Evolutionary conservation across 306 rosid species (phyloP).

Genomic region (Crotalaria pallida): DNA sequence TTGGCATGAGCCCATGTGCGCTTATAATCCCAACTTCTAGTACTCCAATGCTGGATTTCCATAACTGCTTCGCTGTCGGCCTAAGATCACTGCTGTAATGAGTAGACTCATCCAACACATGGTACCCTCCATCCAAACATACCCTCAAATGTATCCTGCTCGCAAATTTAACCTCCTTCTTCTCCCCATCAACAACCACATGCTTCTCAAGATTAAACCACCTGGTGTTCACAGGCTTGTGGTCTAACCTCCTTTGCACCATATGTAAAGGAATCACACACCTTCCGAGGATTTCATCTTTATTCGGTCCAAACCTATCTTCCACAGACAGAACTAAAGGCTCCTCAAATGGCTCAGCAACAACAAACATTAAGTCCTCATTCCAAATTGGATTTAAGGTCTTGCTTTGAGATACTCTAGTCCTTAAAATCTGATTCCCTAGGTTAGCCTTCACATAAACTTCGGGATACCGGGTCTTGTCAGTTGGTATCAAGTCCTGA

Average conservation of each 20-base stretch:
- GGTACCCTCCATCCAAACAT: constrained; percentile 93
- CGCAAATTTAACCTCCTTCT: constrained; percentile 69
- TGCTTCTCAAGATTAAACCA: constrained; percentile 90
- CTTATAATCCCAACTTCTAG: constrained; percentile 79
- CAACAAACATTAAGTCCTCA: constrained; percentile 80
- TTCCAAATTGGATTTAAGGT: constrained; percentile 78
- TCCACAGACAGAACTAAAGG: constrained; percentile 66
- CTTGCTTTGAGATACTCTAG: constrained; percentile 58
- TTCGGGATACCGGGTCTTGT: constrained; percentile 73
- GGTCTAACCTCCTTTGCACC: constrained; percentile 79
- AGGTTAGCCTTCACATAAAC: constrained; percentile 56
- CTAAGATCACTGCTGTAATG: constrained; percentile 89
- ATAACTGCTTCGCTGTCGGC: constrained; percentile 87
- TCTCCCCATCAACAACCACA: constrained; percentile 56
- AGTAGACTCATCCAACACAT: constrained; percentile 91
- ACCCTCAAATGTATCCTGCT: constrained; percentile 79
- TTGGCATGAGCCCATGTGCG: constrained; percentile 71
- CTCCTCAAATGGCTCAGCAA: constrained; percentile 86
- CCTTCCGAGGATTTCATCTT: constrained; percentile 76
- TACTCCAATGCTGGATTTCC: constrained; percentile 75
- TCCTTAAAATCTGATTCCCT: constrained; percentile 61
- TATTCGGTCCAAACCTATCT: constrained; percentile 61
- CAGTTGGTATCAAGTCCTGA: constrained; percentile 67
- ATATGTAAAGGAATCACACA: constrained; percentile 67
- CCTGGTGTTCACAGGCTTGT: constrained; percentile 72